Percentiles rank a stretch among this genome's conserved stretches.
Evolutionary conservation across 805 yeast species (phyloP).

Genomic region (Pichia exigua): DNA sequence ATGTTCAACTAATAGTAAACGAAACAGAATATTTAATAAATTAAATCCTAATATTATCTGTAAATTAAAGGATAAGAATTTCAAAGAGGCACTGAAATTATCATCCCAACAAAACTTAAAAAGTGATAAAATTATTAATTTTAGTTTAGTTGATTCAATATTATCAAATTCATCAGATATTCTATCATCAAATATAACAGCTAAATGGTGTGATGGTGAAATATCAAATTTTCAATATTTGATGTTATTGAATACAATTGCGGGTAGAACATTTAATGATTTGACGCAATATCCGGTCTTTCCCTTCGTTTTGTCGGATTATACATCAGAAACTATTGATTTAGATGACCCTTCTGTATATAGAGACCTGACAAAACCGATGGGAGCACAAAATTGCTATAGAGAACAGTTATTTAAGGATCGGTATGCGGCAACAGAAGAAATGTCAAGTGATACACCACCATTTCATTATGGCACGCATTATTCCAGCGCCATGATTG

Average conservation of each 20-base stretch:
- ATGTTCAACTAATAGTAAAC: constrained; percentile 40
- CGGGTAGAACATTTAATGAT: constrained; percentile 86
- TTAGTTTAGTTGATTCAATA: constrained; percentile 9
- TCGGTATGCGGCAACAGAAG: constrained; percentile 61
- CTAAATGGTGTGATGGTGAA: constrained; percentile 68
- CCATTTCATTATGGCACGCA: constrained; percentile 93
- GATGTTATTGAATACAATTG: constrained; percentile 72
- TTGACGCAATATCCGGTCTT: constrained; percentile 86
- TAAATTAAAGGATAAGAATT: constrained; percentile 44
- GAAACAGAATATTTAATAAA: constrained; percentile 50
- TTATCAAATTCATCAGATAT: constrained; percentile 12
- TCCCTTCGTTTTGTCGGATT: constrained; percentile 87
- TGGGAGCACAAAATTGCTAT: constrained; percentile 74
- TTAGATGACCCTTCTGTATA: constrained; percentile 51
- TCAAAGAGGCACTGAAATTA: constrained; percentile 44
- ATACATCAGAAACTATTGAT: constrained; percentile 63
- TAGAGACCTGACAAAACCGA: constrained; percentile 77
- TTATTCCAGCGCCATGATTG: constrained; percentile 91
- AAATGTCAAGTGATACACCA: constrained; percentile 46
- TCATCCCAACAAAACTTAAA: constrained; percentile 30
- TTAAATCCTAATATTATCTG: constrained; percentile 43
- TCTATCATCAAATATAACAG: constrained; percentile 42
- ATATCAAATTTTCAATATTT: constrained; percentile 78
- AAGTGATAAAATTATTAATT: not conserved
- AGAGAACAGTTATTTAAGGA: constrained; percentile 61